Percentiles rank a stretch among this genome's conserved stretches.
These are phyloP conservation scores for Alternaria conjuncta DNA, from an alignment of 2,329 filamentous ascomycete species.

Conservation along the genomic window DNA sequence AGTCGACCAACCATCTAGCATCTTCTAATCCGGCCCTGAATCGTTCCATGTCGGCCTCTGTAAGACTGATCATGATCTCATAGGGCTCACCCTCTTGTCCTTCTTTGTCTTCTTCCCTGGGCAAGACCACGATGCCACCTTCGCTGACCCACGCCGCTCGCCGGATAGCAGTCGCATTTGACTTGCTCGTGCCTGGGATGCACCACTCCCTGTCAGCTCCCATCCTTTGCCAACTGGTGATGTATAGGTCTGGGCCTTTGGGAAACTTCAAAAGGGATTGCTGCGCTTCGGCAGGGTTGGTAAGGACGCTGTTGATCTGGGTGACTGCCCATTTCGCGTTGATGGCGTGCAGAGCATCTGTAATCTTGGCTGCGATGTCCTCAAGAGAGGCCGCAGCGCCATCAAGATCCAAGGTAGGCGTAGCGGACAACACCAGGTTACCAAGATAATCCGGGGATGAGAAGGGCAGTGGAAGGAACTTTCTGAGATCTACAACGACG, in stretches of 20 bases:
- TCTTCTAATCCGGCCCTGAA: constrained; percentile 13
- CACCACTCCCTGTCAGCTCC: constrained; percentile 28
- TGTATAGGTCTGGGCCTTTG: constrained; percentile 35
- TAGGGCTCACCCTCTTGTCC: constrained; percentile 4
- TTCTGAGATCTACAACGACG: constrained; percentile 1
- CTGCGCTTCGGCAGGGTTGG: neutral
- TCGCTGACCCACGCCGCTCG: constrained; percentile 27
- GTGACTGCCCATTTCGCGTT: neutral
- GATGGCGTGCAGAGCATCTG: neutral
- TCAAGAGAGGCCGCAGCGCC: neutral
- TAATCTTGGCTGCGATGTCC: neutral
- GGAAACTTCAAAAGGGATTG: neutral
- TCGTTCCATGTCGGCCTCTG: constrained; percentile 25
- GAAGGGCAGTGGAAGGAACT: neutral
- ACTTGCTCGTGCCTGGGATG: constrained; percentile 26
- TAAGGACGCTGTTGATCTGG: neutral
- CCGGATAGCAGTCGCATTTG: constrained; percentile 25
- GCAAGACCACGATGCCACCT: constrained; percentile 32
- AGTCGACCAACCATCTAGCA: constrained; percentile 8
- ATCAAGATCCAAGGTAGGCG: neutral
- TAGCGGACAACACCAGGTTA: constrained; percentile 1
- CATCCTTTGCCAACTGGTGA: constrained; percentile 39
- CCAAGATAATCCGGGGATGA: constrained; percentile 5
- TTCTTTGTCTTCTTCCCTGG: constrained; percentile 10
- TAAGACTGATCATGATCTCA: constrained; percentile 26